Conservation (phyloP, 2,329 filamentous ascomycete species). For the Chaetomiaceae sp. region DNA sequence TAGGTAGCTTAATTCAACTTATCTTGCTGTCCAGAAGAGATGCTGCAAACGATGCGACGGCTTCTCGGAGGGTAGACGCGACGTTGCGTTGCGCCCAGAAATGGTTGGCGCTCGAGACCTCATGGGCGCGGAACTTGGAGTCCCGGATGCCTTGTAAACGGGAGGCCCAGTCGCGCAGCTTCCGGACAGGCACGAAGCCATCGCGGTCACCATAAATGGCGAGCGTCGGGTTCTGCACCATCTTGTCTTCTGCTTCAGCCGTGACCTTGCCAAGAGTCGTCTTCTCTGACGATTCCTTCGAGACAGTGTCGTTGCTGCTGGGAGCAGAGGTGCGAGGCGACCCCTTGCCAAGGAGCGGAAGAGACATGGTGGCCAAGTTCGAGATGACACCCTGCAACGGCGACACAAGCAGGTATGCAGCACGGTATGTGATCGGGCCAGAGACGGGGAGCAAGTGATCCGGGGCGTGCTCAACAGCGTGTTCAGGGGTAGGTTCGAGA, state of each 20-base stretch:
- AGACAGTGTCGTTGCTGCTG: conserved; percentile 6
- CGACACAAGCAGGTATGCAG: conserved; percentile 62
- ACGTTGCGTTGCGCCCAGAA: conserved; percentile 50
- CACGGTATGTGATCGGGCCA: conserved; percentile 35
- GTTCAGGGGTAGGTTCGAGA: no score
- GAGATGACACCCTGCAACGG: conserved; percentile 59
- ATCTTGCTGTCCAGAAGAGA: conserved; percentile 20
- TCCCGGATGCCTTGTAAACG: conserved; percentile 39
- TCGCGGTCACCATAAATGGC: conserved; percentile 35
- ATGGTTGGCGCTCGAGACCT: conserved; percentile 47
- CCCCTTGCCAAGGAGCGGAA: conserved; percentile 30
- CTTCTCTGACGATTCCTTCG: conserved; percentile 11
- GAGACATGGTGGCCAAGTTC: conserved; percentile 58
- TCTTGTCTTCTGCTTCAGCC: conserved; percentile 46
- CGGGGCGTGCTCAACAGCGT: not conserved
- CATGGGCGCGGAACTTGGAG: conserved; percentile 39
- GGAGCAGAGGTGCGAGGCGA: conserved; percentile 14
- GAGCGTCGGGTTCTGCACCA: conserved; percentile 57
- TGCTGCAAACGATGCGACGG: conserved; percentile 29
- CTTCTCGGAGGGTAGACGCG: conserved; percentile 30
- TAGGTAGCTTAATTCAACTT: not conserved
- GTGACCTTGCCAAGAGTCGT: not conserved
- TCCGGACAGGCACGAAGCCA: conserved; percentile 23
- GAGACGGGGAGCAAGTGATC: conserved; percentile 29
- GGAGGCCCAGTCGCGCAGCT: conserved; percentile 29